Evolutionary conservation across 441 rosid genomes (phyloP).

Genomic region (Daphne laureola): DNA sequence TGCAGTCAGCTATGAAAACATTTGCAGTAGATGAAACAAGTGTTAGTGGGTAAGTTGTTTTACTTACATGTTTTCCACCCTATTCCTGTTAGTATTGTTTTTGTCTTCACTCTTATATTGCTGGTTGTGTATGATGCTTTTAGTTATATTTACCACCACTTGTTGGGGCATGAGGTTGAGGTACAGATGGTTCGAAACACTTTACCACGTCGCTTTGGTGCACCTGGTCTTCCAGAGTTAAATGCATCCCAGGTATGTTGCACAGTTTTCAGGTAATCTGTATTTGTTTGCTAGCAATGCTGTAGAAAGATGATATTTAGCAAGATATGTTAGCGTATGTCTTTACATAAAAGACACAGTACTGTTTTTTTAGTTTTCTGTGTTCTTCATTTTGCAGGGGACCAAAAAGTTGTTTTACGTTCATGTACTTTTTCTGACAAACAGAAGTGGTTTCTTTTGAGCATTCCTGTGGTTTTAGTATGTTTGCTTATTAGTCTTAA

Average conservation of each 20-base stretch:
- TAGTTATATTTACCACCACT: constrained; percentile 95
- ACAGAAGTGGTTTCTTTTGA: neutral
- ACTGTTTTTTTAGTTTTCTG: neutral
- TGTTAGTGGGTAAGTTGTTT: constrained; percentile 91
- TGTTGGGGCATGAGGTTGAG: constrained; percentile 98
- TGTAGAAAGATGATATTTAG: neutral
- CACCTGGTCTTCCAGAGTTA: constrained; percentile 97
- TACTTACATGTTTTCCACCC: constrained; percentile 12
- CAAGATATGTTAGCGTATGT: too few species aligned
- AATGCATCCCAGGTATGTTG: constrained; percentile 89
- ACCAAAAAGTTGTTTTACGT: neutral
- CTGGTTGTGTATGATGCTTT: constrained; percentile 13
- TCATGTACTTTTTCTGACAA: neutral
- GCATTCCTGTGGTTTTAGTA: neutral
- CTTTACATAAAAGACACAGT: too few species aligned
- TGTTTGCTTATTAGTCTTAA: neutral
- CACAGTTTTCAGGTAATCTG: neutral
- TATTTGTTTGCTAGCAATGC: neutral
- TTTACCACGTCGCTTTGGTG: constrained; percentile 93
- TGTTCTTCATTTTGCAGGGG: neutral
- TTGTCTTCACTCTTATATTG: neutral
- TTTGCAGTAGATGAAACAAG: constrained; percentile 99
- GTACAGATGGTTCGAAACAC: constrained; percentile 88
- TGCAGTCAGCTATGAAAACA: constrained; percentile 99
- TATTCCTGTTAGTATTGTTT: constrained; percentile 3